Percentiles rank a stretch among this genome's conserved stretches.
Conservation (phyloP, 2,329 filamentous ascomycete species). For the Trichoderma citrinoviride region DNA sequence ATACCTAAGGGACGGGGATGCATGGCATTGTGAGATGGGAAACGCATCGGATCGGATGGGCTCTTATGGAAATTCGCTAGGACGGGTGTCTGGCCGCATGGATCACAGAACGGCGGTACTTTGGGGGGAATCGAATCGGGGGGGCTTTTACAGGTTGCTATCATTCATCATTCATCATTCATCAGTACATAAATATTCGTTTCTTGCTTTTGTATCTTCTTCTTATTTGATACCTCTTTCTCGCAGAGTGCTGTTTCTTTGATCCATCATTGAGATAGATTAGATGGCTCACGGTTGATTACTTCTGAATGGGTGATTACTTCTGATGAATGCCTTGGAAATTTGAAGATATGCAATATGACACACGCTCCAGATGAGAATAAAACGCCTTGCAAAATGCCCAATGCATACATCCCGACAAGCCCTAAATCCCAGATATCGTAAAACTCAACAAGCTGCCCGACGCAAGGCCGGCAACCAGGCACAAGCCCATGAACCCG, state of each 20-base stretch:
- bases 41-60: neutral
- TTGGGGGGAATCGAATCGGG: neutral
- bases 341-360: neutral
- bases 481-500: constrained; percentile 87
- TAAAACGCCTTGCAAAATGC: constrained; percentile 1
- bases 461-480: constrained; percentile 77
- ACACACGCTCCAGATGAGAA: neutral
- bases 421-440: constrained; percentile 46
- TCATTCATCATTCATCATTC: no score
- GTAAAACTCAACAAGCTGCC: constrained; percentile 91
- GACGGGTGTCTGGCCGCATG: neutral
- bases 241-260: neutral
- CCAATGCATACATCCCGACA: neutral
- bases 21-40: neutral
- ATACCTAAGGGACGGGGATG: neutral
- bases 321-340: neutral
- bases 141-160: neutral
- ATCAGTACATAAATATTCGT: neutral
- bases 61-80: neutral
- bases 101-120: constrained; percentile 10
- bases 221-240: neutral
- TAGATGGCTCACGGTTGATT: neutral
- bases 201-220: neutral
- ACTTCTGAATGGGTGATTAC: no score
- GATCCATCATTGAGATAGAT: neutral